Conservation (phyloP, 352 stramenopile species). For the Pythium periplocum region DNA sequence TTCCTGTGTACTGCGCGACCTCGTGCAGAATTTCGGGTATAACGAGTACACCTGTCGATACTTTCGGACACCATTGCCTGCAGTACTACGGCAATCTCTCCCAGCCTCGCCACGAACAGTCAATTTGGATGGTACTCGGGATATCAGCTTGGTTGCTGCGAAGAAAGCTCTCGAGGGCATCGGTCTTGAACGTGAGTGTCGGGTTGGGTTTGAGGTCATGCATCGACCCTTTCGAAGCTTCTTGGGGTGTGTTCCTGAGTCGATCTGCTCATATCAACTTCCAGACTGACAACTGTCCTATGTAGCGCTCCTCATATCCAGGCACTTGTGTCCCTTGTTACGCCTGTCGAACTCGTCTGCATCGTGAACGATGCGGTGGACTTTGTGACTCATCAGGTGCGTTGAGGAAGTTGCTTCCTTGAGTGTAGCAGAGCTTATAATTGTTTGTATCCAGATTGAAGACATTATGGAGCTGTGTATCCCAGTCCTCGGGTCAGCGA, state of each 20-base stretch:
- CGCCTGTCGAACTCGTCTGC: constrained; percentile 17
- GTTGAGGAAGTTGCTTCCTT: no score
- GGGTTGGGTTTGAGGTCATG: constrained; percentile 16
- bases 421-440: neutral
- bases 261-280: no score
- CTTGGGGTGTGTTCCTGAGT: constrained; percentile 10
- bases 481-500: constrained; percentile 56
- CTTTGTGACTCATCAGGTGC: constrained; percentile 11
- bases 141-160: neutral
- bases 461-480: constrained; percentile 70
- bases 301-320: constrained; percentile 9
- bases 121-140: neutral
- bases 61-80: constrained; percentile 14
- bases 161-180: constrained; percentile 12
- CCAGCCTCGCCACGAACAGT: neutral
- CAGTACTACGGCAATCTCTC: constrained; percentile 4
- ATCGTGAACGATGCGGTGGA: constrained; percentile 17
- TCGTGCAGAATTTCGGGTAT: constrained; percentile 13
- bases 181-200: constrained; percentile 11
- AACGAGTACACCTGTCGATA: constrained; percentile 14
- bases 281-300: neutral
- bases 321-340: constrained; percentile 14
- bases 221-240: constrained; percentile 19
- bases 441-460: constrained; percentile 31
- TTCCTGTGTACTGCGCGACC: constrained; percentile 11